Evolutionary conservation across 2,329 filamentous ascomycete species (phyloP).

Genomic region (Sordariomycetes sp.): DNA sequence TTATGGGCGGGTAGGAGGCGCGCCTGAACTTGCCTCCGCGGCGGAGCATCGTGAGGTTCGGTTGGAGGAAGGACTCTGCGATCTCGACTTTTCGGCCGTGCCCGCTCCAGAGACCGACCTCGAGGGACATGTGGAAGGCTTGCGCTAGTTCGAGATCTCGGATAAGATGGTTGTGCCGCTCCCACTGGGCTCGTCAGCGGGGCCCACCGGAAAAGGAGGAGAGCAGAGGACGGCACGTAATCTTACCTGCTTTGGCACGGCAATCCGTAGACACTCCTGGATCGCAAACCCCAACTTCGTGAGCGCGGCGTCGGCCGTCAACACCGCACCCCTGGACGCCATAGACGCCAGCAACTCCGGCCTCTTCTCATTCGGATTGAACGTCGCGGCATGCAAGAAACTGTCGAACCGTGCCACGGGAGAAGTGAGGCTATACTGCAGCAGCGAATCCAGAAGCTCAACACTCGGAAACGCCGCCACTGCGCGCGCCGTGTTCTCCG

Average conservation of each 20-base stretch:
- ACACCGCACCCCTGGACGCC: conserved; percentile 43
- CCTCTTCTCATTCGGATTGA: conserved; percentile 38
- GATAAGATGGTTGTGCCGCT: conserved; percentile 17
- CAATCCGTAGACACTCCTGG: conserved; percentile 33
- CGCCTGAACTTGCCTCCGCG: conserved; percentile 17
- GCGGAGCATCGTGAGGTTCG: conserved; percentile 26
- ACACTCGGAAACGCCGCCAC: conserved; percentile 46
- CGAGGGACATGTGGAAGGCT: conserved; percentile 31
- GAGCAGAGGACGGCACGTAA: neutral
- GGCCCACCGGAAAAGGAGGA: neutral
- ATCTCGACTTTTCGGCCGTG: conserved; percentile 44
- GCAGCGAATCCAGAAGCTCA: conserved; percentile 45
- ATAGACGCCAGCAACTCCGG: conserved; percentile 48
- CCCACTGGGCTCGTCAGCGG: conserved; percentile 12
- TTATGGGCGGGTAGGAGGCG: conserved; percentile 9
- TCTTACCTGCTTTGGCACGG: conserved; percentile 13
- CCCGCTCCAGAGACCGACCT: conserved; percentile 40
- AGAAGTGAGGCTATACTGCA: conserved; percentile 45
- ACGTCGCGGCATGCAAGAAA: conserved; percentile 49
- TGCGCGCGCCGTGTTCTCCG: conserved; percentile 28
- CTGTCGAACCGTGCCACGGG: conserved; percentile 41
- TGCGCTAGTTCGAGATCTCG: conserved; percentile 27
- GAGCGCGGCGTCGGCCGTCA: conserved; percentile 42
- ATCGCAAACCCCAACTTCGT: conserved; percentile 46
- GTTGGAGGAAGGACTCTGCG: conserved; percentile 31